These are phyloP conservation scores for Williopsis jadinii DNA, from an alignment of 1,139 yeast species.

Conservation along the genomic window DNA sequence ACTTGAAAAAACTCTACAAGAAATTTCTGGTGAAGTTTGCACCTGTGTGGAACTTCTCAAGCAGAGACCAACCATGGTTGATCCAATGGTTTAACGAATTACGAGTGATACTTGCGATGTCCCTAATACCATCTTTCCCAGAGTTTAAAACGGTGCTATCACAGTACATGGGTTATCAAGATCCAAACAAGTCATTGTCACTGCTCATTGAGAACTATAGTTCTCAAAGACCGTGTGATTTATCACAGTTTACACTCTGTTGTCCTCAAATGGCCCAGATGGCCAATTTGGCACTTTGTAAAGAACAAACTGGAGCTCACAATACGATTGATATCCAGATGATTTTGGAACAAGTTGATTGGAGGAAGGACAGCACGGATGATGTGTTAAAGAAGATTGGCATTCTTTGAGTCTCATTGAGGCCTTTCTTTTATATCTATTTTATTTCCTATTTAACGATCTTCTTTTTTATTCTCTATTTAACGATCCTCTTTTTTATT, in stretches of 20 bases:
- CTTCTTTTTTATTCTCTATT: too few species aligned
- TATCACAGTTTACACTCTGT: not conserved
- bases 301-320: slow-evolving; percentile 1
- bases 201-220: not conserved
- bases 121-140: not conserved
- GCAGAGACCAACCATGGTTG: not conserved
- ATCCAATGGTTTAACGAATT: slow-evolving; percentile 1
- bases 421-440: too few species aligned
- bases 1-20: slow-evolving; percentile 6
- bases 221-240: too few species aligned
- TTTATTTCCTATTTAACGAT: too few species aligned
- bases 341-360: slow-evolving; percentile 24
- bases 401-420: slow-evolving; percentile 11
- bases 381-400: slow-evolving; percentile 26
- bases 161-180: not conserved
- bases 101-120: not conserved
- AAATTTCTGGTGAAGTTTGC: slow-evolving; percentile 7
- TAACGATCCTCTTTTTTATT: too few species aligned
- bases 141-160: slow-evolving; percentile 1
- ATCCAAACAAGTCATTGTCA: not conserved
- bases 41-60: not conserved
- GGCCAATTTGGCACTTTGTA: not conserved
- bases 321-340: slow-evolving; percentile 20
- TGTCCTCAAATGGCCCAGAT: not conserved
- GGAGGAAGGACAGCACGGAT: slow-evolving; percentile 25